A percentile compares a stretch with the other conserved stretches of the same genome.
Evolutionary conservation across 495 filamentous ascomycete genomes (phyloP).

Genomic region (Astrothelium subdiscretum): DNA sequence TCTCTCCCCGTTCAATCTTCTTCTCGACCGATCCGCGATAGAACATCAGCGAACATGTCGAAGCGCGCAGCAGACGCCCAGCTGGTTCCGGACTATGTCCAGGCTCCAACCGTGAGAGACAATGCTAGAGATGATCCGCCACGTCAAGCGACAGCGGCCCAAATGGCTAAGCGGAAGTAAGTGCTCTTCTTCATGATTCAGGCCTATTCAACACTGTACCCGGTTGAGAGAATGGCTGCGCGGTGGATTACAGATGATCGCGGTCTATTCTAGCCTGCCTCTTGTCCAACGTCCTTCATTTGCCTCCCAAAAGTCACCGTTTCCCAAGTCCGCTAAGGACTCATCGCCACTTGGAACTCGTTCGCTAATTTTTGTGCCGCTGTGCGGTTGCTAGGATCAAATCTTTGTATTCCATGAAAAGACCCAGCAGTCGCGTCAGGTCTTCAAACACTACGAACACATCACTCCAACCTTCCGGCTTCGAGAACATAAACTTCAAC

Average conservation of each 20-base stretch:
- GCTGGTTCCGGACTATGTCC: background rate
- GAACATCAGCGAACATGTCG: conserved; percentile 7
- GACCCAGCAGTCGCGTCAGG: background rate
- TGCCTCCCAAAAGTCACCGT: too few relatives aligned
- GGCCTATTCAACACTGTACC: background rate
- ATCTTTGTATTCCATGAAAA: background rate
- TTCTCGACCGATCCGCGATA: background rate
- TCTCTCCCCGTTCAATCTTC: background rate
- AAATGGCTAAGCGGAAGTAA: conserved; percentile 19
- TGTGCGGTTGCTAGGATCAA: background rate
- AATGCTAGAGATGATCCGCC: conserved; percentile 15
- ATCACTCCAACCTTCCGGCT: background rate
- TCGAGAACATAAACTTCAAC: background rate
- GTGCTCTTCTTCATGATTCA: conserved; percentile 5
- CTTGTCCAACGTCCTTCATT: conserved; percentile 1
- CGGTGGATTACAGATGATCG: background rate
- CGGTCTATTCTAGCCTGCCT: background rate
- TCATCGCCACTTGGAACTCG: background rate
- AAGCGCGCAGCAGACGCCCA: conserved; percentile 17
- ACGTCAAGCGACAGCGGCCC: conserved; percentile 15
- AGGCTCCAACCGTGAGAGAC: too few relatives aligned
- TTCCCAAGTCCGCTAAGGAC: too few relatives aligned
- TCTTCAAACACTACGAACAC: background rate
- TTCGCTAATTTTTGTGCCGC: background rate
- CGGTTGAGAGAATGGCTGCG: background rate